Evolutionary conservation across 345 rosid genomes (phyloP).

Genomic region (Abelmoschus esculentus): DNA sequence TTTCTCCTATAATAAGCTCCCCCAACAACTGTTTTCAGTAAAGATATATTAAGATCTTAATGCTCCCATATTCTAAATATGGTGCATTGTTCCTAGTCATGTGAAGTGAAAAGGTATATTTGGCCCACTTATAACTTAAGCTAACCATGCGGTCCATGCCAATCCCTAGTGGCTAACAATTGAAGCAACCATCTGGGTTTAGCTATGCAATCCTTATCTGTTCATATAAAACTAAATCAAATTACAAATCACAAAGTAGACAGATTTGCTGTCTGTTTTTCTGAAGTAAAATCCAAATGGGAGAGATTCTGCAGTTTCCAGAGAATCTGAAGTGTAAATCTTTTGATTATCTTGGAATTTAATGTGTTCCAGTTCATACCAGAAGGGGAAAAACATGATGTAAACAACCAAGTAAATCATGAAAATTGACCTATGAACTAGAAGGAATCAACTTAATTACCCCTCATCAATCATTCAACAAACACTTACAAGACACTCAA

Average conservation of each 20-base stretch:
- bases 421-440: conserved; percentile 10
- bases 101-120: conserved; percentile 21
- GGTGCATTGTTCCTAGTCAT: conserved; percentile 39
- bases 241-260: background rate
- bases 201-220: background rate
- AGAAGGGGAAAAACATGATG: conserved; percentile 9
- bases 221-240: background rate
- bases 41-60: conserved; percentile 14
- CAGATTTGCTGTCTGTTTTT: background rate
- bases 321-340: too few species aligned
- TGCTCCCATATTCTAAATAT: conserved; percentile 27
- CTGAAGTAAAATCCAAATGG: background rate
- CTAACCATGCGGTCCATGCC: conserved; percentile 19
- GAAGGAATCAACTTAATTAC: conserved; percentile 12
- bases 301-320: background rate
- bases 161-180: conserved; percentile 25
- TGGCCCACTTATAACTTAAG: conserved; percentile 32
- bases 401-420: conserved; percentile 16
- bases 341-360: background rate
- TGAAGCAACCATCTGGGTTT: background rate
- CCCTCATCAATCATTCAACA: conserved; percentile 13
- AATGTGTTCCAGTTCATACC: conserved; percentile 10
- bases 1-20: conserved; percentile 19
- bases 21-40: conserved; percentile 19
- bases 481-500: conserved; percentile 5